Evolutionary conservation across 108 stramenopile species (phyloP).

Genomic region (Discostella pseudostelligera): DNA sequence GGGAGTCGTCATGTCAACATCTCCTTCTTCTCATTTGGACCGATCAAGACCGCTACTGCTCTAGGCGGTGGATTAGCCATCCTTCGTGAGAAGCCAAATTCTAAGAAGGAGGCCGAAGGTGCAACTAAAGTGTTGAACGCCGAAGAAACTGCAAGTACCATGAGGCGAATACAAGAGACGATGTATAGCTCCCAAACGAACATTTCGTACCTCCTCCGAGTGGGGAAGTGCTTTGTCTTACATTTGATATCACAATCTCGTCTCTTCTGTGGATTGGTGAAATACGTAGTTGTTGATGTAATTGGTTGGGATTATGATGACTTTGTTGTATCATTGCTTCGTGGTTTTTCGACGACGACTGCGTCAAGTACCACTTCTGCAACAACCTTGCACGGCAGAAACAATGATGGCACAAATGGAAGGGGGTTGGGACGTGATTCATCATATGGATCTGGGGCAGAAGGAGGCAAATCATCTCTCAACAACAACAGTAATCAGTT

Average conservation of each 20-base stretch:
- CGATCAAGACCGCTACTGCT: conserved; percentile 83
- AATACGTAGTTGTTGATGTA: conserved; percentile 7
- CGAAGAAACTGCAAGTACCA: conserved; percentile 17
- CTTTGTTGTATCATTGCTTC: conserved; percentile 49
- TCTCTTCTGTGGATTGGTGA: conserved; percentile 44
- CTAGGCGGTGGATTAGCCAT: conserved; percentile 74
- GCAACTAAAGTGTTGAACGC: neutral
- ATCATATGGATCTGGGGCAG: neutral
- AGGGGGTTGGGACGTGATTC: too few species aligned
- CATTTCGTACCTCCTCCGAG: conserved; percentile 43
- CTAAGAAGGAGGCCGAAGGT: neutral
- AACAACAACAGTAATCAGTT: neutral
- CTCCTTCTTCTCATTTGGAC: conserved; percentile 82
- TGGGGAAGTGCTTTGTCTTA: conserved; percentile 46
- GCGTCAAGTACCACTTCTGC: neutral
- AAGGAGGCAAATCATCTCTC: neutral
- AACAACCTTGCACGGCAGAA: neutral
- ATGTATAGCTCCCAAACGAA: conserved; percentile 53
- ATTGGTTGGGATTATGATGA: conserved; percentile 58
- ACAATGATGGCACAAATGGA: too few species aligned
- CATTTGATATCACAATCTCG: conserved; percentile 54
- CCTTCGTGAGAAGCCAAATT: conserved; percentile 2
- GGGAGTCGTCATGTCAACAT: conserved; percentile 51
- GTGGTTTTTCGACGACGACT: conserved; percentile 54
- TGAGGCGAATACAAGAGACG: conserved; percentile 63